These are phyloP conservation scores for Primulina tabacum DNA, from an alignment of 257 asterid genomes.

Conservation along the genomic window DNA sequence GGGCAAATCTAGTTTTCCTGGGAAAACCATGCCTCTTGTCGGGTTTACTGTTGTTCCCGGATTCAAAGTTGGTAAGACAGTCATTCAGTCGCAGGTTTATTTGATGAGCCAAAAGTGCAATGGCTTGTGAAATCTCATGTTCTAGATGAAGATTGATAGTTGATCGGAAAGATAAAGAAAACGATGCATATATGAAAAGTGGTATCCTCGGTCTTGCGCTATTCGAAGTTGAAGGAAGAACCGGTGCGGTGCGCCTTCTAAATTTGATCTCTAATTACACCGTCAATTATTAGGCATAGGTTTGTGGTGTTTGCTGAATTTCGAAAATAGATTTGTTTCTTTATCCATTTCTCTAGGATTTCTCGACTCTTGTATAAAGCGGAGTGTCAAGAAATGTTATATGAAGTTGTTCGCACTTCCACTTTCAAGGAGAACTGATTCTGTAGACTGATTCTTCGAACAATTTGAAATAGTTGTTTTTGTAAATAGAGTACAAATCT, in stretches of 20 bases:
- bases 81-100: constrained; percentile 72
- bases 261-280: background rate
- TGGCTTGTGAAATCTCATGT: constrained; percentile 39
- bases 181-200: background rate
- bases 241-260: background rate
- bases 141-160: constrained; percentile 50
- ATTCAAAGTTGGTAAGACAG: constrained; percentile 70
- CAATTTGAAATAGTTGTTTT: no score
- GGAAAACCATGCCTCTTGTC: constrained; percentile 55
- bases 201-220: background rate
- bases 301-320: background rate
- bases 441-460: no score
- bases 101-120: constrained; percentile 93
- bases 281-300: background rate
- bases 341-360: background rate
- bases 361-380: background rate
- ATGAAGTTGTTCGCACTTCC: background rate
- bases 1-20: constrained; percentile 34
- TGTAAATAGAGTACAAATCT: no score
- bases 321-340: background rate
- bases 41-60: constrained; percentile 93
- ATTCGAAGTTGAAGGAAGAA: no score
- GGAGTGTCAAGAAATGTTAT: no score
- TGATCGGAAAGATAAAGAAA: constrained; percentile 25
- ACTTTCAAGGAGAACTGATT: background rate